phyloP scores from a whole-genome alignment of 2,329 filamentous ascomycete species.

The Scytalidium lignicola region DNA sequence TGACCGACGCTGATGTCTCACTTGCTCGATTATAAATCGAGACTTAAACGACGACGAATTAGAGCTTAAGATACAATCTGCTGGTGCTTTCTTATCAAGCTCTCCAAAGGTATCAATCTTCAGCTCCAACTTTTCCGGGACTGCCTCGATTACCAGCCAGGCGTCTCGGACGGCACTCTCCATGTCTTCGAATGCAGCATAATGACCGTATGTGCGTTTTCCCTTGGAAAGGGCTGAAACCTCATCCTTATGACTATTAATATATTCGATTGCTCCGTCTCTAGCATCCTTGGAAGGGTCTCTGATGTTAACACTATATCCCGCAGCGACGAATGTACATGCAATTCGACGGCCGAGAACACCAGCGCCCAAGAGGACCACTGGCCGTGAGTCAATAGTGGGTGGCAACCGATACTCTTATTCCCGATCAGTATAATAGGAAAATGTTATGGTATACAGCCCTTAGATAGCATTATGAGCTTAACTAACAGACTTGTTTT shows the following conservation, averaged over 20 bases:
- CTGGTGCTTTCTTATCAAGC: conserved; percentile 32
- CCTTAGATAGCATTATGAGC: too few relatives aligned
- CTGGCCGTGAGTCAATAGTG: conserved; percentile 23
- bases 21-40: conserved; percentile 33
- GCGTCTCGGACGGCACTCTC: conserved; percentile 19
- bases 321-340: conserved; percentile 35
- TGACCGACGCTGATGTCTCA: conserved; percentile 27
- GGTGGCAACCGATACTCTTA: conserved; percentile 11
- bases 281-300: conserved; percentile 27
- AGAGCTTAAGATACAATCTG: conserved; percentile 36
- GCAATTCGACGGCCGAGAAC: conserved; percentile 39
- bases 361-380: conserved; percentile 36
- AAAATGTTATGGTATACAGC: too few relatives aligned
- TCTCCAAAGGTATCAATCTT: conserved; percentile 35
- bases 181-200: conserved; percentile 12
- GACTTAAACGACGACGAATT: conserved; percentile 44
- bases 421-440: too few relatives aligned
- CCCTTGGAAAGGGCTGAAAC: too few relatives aligned
- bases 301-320: conserved; percentile 37
- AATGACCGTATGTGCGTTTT: too few relatives aligned
- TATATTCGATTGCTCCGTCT: too few relatives aligned
- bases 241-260: too few relatives aligned
- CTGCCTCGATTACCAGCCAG: conserved; percentile 35
- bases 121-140: conserved; percentile 37
- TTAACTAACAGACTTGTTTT: too few relatives aligned